Base-by-base conservation (phyloP, 2,329 filamentous ascomycete genomes). In the Cladobotryum protrusum region DNA sequence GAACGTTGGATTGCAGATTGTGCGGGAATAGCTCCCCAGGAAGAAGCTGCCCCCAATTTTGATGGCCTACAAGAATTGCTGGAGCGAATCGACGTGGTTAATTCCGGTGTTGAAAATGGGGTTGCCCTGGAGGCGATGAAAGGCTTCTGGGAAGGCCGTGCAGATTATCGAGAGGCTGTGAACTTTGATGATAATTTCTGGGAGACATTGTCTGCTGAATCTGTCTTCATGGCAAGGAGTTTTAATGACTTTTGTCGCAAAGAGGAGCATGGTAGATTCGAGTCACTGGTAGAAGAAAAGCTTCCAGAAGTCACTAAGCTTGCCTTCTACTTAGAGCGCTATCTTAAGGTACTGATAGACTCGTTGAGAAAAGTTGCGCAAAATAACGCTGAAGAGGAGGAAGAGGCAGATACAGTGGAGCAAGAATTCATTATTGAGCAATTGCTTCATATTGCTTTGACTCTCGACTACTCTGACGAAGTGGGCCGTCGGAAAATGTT, bases 1-100 rank as follows among this genome's bases (percentile, higher is more conserved):
- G 91, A 96, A 63, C 82, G 89, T n/a, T 99, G 93, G 93, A 92
- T 99, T 54, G 92, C 97, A 63, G 89, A 97, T 62, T 96, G 91
- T 60, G 90, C 87, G 5, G 85, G 85, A 2, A 75, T 79, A 1
- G 73, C 77, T 7, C 78, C 83, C 35, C 79, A 81, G 44, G 74
- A 76, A 15, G 70, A 79, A 5, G 76, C 79, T 1, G 76, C 78
- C 1, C 86, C 87, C 0, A 92, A 78, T 52, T 79, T 93, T 9
- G 85, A 92, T n/a, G 90, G 87, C 0, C 75, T 99, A 5, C 78
- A 93, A 3, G 93, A 99, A 66, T 78, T 99, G 0, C 76, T 99
- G 4, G 93, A 99, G 70, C 84, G 93, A 57, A 93, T 99, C 53
- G 91, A 99, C 59, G 83, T 97, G 2, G 82, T 95, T 55, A 93